These are phyloP conservation scores for Erigeron philadelphicus DNA, from an alignment of 140 eudicot species.

Conservation along the genomic window DNA sequence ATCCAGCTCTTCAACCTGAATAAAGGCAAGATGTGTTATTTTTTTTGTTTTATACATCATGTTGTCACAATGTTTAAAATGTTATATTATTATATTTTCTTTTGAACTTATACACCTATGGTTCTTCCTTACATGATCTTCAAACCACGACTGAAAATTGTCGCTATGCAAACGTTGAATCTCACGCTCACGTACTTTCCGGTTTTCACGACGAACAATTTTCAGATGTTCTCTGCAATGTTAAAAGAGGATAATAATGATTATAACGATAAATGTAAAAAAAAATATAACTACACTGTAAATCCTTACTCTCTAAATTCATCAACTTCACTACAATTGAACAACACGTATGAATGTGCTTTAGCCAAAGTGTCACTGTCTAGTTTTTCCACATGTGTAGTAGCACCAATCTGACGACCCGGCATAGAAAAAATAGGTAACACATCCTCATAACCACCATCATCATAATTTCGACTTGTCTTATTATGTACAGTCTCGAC, in stretches of 20 bases:
- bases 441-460: slow-evolving; percentile 6
- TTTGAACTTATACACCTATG: background rate
- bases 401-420: background rate
- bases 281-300: no score
- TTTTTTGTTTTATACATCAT: background rate
- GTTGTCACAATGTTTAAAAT: background rate
- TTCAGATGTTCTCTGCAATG: slow-evolving; percentile 2
- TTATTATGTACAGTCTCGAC: slow-evolving; percentile 1
- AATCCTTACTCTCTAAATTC: background rate
- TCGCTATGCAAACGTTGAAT: slow-evolving; percentile 15
- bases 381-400: background rate
- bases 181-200: slow-evolving; percentile 7
- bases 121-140: slow-evolving; percentile 17
- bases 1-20: background rate
- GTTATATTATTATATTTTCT: no score
- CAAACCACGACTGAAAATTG: slow-evolving; percentile 18
- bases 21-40: background rate
- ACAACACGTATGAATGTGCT: background rate
- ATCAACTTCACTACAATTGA: background rate
- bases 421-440: background rate
- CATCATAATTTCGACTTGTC: slow-evolving; percentile 12
- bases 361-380: background rate
- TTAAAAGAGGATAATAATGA: background rate
- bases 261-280: background rate
- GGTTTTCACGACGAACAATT: slow-evolving; percentile 4